Conservation (phyloP, 1,284 basidiomycete genomes). For the Cystobasidium slooffiae region DNA sequence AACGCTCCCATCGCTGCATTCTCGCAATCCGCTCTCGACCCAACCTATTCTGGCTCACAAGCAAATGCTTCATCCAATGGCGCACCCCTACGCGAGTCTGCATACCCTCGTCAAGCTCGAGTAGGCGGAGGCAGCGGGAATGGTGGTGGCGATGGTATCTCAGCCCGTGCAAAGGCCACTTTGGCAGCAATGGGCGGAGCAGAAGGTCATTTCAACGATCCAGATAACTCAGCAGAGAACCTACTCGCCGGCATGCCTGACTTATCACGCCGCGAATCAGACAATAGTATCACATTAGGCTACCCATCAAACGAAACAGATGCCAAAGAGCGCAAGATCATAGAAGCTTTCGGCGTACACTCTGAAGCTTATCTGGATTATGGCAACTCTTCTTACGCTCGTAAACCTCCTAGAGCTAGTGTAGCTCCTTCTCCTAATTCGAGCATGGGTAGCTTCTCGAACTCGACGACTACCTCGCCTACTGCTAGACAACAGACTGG, state of each 20-base stretch:
- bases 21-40: slow-evolving; percentile 30
- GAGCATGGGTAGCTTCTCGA: slow-evolving; percentile 1
- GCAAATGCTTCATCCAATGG: background rate
- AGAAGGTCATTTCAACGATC: background rate
- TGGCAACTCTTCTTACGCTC: slow-evolving; percentile 37
- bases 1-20: slow-evolving; percentile 40
- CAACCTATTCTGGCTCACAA: slow-evolving; percentile 10
- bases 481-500: slow-evolving; percentile 1
- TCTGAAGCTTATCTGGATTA: slow-evolving; percentile 40
- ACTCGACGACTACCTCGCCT: background rate
- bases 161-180: slow-evolving; percentile 36
- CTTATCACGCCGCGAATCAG: slow-evolving; percentile 11
- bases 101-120: slow-evolving; percentile 12
- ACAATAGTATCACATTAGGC: slow-evolving; percentile 37
- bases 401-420: slow-evolving; percentile 32
- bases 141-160: slow-evolving; percentile 32
- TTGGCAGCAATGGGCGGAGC: slow-evolving; percentile 27
- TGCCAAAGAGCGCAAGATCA: slow-evolving; percentile 34
- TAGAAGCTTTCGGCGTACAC: slow-evolving; percentile 40
- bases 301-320: slow-evolving; percentile 28
- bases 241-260: slow-evolving; percentile 17
- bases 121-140: slow-evolving; percentile 2
- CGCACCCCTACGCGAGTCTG: slow-evolving; percentile 9
- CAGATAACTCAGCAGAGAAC: slow-evolving; percentile 31
- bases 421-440: slow-evolving; percentile 25